Evolutionary conservation across 2,329 filamentous ascomycete species (phyloP).

Genomic region (Rugonectria rugulosa): DNA sequence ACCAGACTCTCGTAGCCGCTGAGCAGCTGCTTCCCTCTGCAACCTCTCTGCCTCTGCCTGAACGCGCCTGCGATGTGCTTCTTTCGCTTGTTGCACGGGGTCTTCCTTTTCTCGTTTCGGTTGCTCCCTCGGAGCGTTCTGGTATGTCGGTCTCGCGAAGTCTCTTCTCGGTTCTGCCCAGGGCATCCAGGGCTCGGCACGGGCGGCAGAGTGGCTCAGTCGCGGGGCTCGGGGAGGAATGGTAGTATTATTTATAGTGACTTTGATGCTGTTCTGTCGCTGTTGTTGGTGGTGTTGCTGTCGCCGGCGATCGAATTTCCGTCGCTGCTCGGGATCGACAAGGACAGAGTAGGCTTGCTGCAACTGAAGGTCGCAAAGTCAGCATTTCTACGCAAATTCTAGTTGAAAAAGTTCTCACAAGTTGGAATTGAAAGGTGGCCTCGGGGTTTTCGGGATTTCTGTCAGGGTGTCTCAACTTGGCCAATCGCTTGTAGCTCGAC

Average conservation of each 20-base stretch:
- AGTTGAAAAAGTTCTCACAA: constrained; percentile 5
- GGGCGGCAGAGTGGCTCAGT: no score
- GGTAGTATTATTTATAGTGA: no score
- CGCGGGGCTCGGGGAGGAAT: no score
- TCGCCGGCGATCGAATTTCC: constrained; percentile 4
- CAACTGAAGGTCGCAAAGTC: neutral
- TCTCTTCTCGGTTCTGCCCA: neutral
- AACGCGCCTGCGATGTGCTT: neutral
- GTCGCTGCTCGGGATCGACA: constrained; percentile 4
- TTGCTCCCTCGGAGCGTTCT: neutral
- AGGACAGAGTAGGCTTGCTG: constrained; percentile 12
- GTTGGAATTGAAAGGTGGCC: constrained; percentile 7
- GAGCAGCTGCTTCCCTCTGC: neutral
- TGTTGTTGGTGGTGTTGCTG: no score
- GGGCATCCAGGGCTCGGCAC: neutral
- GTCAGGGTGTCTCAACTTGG: constrained; percentile 9
- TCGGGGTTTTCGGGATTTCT: constrained; percentile 5
- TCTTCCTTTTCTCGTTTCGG: neutral
- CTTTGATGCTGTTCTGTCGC: neutral
- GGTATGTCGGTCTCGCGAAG: neutral
- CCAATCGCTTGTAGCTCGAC: constrained; percentile 6
- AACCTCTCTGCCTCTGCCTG: constrained; percentile 4
- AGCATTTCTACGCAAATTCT: no score
- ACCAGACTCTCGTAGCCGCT: neutral
- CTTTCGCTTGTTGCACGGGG: neutral